phyloP scores from a whole-genome alignment of 495 filamentous ascomycete genomes.

The Neurospora sp. region DNA sequence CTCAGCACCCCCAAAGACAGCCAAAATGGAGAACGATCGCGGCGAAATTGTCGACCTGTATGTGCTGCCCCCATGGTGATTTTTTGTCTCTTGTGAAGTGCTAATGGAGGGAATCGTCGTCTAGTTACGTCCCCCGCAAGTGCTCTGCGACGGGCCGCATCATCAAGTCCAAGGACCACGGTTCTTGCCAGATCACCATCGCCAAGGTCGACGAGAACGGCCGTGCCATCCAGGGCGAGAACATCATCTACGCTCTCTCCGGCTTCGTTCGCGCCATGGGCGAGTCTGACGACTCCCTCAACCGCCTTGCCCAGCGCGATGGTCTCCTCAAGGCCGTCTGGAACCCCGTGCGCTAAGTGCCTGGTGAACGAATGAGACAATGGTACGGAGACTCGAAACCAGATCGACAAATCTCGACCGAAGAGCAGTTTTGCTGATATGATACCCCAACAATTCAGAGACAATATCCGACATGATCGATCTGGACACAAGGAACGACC shows the following conservation, averaged over 20 bases:
- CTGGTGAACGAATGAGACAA: conserved; percentile 6
- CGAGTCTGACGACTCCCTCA: conserved; percentile 93
- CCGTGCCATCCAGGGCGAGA: conserved; percentile 86
- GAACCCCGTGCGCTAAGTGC: conserved; percentile 63
- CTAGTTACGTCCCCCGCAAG: conserved; percentile 98
- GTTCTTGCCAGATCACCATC: conserved; percentile 82
- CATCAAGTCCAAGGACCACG: conserved; percentile 99
- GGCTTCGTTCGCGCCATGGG: conserved; percentile 97
- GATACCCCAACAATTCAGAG: background rate
- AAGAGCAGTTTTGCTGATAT: conserved; percentile 14
- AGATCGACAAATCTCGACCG: background rate
- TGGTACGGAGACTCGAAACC: conserved; percentile 10
- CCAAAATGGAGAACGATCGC: conserved; percentile 35
- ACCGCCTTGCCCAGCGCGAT: conserved; percentile 90
- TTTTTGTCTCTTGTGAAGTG: background rate
- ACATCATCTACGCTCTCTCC: conserved; percentile 92
- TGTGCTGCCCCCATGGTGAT: conserved; percentile 23
- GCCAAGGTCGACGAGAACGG: conserved; percentile 97
- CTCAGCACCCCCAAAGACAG: conserved; percentile 20
- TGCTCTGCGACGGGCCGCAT: conserved; percentile 92
- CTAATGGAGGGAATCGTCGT: background rate
- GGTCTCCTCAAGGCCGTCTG: conserved; percentile 95
- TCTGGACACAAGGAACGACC: conserved; percentile 12
- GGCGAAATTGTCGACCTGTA: conserved; percentile 99
- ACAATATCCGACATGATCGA: conserved; percentile 13